Conservation (phyloP, 2,329 filamentous ascomycete species). For the Xylariaceae sp. region DNA sequence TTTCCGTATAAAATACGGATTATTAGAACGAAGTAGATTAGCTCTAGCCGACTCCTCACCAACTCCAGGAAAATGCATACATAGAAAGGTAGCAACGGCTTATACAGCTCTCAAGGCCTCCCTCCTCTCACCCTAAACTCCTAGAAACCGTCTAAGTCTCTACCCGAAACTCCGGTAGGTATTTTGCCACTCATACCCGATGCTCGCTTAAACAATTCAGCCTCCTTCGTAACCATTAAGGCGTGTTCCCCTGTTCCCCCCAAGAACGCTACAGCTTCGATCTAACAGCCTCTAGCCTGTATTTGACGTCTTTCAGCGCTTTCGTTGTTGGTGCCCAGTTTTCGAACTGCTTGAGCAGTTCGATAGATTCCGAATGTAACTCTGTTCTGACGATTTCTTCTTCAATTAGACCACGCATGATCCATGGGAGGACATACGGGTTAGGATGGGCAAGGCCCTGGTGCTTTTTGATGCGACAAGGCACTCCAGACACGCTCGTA, state of each 20-base stretch:
- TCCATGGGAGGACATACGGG: constrained; percentile 89
- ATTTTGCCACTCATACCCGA: neutral
- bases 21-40: neutral
- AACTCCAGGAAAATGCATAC: neutral
- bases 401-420: constrained; percentile 87
- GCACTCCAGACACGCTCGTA: constrained; percentile 45
- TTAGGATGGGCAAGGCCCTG: constrained; percentile 56
- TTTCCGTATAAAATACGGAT: neutral
- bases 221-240: neutral
- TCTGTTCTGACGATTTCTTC: constrained; percentile 86
- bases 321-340: constrained; percentile 89
- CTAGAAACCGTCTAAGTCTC: neutral
- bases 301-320: constrained; percentile 92
- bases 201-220: neutral
- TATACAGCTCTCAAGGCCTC: neutral
- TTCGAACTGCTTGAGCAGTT: constrained; percentile 83
- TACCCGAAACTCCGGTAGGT: constrained; percentile 8
- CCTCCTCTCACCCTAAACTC: neutral
- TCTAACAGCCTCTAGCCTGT: constrained; percentile 82
- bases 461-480: constrained; percentile 49
- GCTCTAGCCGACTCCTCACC: neutral
- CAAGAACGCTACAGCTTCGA: constrained; percentile 59
- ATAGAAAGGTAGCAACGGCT: neutral
- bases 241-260: neutral
- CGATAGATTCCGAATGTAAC: constrained; percentile 67